Percentiles rank a stretch among this genome's conserved stretches.
Conservation (phyloP, 2,329 filamentous ascomycete genomes). For the Hymenoscyphus fructigenus region DNA sequence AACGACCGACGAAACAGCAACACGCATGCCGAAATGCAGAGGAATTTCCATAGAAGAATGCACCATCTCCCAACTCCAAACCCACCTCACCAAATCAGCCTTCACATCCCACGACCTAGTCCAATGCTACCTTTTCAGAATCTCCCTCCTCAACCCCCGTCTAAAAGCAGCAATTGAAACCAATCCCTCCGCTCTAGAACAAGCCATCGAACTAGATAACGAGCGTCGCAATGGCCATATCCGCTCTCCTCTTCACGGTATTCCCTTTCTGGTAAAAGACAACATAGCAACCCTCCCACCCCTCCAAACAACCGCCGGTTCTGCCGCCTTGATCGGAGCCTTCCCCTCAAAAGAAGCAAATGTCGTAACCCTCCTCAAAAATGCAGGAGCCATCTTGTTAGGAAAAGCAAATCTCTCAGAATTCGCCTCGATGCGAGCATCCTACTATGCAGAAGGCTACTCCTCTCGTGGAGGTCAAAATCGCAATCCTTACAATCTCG, state of each 20-base stretch:
- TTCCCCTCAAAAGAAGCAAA: conserved; percentile 66
- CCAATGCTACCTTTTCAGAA: conserved; percentile 61
- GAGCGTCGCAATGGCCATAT: conserved; percentile 57
- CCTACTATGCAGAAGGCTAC: conserved; percentile 67
- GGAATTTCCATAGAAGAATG: conserved; percentile 66
- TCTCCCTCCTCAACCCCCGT: conserved; percentile 53
- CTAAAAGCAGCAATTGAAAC: conserved; percentile 66
- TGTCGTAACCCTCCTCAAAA: conserved; percentile 60
- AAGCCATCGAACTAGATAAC: conserved; percentile 59
- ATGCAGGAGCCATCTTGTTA: conserved; percentile 62
- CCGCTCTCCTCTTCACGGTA: conserved; percentile 69
- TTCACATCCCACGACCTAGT: conserved; percentile 59
- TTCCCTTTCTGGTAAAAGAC: conserved; percentile 75
- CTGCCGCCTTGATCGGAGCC: conserved; percentile 63
- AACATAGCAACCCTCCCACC: conserved; percentile 68
- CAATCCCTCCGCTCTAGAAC: conserved; percentile 65
- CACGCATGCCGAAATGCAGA: conserved; percentile 56
- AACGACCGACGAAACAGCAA: neutral
- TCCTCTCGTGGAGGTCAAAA: conserved; percentile 63
- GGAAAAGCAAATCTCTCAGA: conserved; percentile 71
- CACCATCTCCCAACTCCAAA: conserved; percentile 67
- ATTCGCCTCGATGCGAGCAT: conserved; percentile 72
- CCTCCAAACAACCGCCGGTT: conserved; percentile 73
- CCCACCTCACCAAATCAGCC: neutral
- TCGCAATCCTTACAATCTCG: conserved; percentile 67